These are phyloP conservation scores for Suhomyces prunicola DNA, from an alignment of 805 yeast species.

Conservation along the genomic window DNA sequence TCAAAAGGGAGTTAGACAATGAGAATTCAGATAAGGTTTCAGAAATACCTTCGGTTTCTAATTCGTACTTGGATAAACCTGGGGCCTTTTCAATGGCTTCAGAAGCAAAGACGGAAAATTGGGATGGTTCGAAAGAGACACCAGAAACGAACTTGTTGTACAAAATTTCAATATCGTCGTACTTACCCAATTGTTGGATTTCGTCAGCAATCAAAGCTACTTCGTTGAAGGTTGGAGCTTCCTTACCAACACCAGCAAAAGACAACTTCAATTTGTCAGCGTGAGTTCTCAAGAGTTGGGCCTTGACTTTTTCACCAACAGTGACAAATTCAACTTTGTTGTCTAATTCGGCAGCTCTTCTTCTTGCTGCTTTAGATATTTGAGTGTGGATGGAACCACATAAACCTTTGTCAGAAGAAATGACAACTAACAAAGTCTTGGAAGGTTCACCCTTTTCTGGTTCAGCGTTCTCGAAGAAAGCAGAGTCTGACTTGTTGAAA, in stretches of 20 bases:
- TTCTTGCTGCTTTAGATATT: constrained; percentile 84
- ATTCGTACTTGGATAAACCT: constrained; percentile 77
- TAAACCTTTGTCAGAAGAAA: constrained; percentile 96
- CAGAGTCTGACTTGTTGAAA: constrained; percentile 75
- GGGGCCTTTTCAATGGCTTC: constrained; percentile 79
- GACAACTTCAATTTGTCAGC: constrained; percentile 66
- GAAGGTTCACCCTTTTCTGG: constrained; percentile 56
- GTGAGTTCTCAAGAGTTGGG: constrained; percentile 83
- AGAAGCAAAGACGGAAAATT: constrained; percentile 63
- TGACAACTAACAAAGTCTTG: constrained; percentile 78
- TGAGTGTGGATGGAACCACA: constrained; percentile 99
- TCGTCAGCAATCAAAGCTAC: constrained; percentile 86
- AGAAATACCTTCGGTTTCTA: constrained; percentile 65
- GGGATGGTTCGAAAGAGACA: constrained; percentile 84
- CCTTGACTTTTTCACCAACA: constrained; percentile 91
- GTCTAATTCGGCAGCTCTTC: constrained; percentile 56
- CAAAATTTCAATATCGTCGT: constrained; percentile 74
- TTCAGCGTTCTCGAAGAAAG: constrained; percentile 79
- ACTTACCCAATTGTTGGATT: constrained; percentile 64
- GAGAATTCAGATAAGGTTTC: constrained; percentile 80
- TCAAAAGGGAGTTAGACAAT: constrained; percentile 81
- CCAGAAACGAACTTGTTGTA: constrained; percentile 87
- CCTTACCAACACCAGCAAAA: constrained; percentile 92
- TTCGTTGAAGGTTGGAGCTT: constrained; percentile 90
- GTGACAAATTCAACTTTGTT: constrained; percentile 73